phyloP scores from a whole-genome alignment of 768 basidiomycete genomes.

The Panus rudis region DNA sequence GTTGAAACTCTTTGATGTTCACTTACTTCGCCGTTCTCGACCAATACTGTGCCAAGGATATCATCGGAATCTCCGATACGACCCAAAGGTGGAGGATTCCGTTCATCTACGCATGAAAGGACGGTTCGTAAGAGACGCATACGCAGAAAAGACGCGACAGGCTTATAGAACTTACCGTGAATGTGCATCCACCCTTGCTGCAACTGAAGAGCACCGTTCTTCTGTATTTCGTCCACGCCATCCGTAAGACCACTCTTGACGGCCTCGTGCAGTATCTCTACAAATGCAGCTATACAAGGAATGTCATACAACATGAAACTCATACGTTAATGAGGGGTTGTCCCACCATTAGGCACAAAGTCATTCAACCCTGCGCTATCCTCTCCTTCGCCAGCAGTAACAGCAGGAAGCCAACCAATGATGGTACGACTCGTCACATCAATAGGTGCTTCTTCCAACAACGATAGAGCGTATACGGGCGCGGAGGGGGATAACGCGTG shows the following conservation, averaged over 20 bases:
- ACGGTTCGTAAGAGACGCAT: neutral
- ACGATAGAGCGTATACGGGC: constrained; percentile 62
- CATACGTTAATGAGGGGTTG: neutral
- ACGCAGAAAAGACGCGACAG: neutral
- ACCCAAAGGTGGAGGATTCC: constrained; percentile 68
- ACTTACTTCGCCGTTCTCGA: constrained; percentile 58
- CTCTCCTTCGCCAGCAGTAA: constrained; percentile 31
- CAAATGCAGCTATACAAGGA: constrained; percentile 45
- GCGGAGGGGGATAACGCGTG: constrained; percentile 35
- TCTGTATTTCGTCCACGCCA: constrained; percentile 58
- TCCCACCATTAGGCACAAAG: constrained; percentile 28
- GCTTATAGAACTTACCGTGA: constrained; percentile 34
- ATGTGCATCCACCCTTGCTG: constrained; percentile 87
- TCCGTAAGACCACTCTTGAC: constrained; percentile 48
- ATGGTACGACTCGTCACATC: constrained; percentile 42
- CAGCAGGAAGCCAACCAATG: constrained; percentile 67
- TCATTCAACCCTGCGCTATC: constrained; percentile 55
- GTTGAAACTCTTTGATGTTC: neutral
- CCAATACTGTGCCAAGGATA: constrained; percentile 70
- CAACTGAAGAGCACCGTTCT: constrained; percentile 55
- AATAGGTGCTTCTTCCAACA: constrained; percentile 41
- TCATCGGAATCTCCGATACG: constrained; percentile 81
- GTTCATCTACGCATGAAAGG: constrained; percentile 41
- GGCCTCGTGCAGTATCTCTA: constrained; percentile 51
- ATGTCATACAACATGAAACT: neutral